Evolutionary conservation across 495 filamentous ascomycete species (phyloP).

Genomic region (Niebla homalea): DNA sequence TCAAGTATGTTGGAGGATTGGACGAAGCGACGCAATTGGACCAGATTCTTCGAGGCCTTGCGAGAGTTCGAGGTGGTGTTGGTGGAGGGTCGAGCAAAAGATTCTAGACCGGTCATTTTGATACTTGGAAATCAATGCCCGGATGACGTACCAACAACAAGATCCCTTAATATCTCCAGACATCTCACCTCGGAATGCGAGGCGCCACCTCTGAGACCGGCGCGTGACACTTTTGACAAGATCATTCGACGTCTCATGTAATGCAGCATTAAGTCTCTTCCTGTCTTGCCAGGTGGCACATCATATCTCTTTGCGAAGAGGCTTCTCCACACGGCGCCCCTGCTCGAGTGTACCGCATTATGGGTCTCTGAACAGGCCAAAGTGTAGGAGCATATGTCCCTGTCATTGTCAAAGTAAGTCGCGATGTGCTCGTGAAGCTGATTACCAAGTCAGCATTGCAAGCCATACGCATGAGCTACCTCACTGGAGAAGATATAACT

Average conservation of each 20-base stretch:
- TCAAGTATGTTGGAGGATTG: conserved; percentile 8
- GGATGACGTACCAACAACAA: conserved; percentile 12
- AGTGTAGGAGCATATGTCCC: conserved; percentile 23
- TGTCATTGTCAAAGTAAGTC: conserved; percentile 20
- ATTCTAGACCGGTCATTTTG: conserved; percentile 1
- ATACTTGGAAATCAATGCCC: neutral
- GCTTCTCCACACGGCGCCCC: conserved; percentile 23
- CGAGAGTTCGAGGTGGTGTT: neutral
- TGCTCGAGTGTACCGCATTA: conserved; percentile 6
- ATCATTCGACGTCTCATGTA: conserved; percentile 11
- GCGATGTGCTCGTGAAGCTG: conserved; percentile 32
- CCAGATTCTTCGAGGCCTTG: conserved; percentile 10
- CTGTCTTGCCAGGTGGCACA: conserved; percentile 10
- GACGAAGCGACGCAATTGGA: conserved; percentile 6
- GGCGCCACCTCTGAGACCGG: neutral
- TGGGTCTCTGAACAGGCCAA: conserved; percentile 17
- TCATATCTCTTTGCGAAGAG: conserved; percentile 28
- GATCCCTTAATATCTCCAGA: conserved; percentile 13
- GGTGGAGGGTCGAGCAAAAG: neutral
- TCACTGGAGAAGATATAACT: neutral
- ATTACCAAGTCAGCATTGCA: neutral
- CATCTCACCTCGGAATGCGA: conserved; percentile 5
- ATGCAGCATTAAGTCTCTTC: conserved; percentile 19
- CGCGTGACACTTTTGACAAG: neutral
- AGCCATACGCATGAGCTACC: neutral